Conservation (phyloP, 2,329 filamentous ascomycete species). For the Penicillium psychrosexuale region DNA sequence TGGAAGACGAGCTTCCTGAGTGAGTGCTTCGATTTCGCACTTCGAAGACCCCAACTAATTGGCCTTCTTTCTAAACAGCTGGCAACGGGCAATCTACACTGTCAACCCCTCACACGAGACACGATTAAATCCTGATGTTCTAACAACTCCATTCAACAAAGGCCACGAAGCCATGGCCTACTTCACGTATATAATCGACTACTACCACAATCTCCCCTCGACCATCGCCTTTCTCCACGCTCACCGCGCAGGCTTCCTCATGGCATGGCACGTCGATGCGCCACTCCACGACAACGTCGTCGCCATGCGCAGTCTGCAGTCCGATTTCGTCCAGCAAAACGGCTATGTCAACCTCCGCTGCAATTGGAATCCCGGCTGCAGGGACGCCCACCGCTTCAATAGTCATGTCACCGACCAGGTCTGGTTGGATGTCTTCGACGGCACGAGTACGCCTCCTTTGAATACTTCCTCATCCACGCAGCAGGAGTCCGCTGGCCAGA, state of each 20-base stretch:
- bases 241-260: conserved; percentile 48
- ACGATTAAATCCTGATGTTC: conserved; percentile 17
- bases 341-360: conserved; percentile 63
- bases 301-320: conserved; percentile 49
- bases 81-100: conserved; percentile 47
- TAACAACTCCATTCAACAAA: conserved; percentile 42
- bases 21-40: conserved; percentile 25
- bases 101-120: conserved; percentile 37
- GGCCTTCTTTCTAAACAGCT: conserved; percentile 27
- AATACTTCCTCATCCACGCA: conserved; percentile 22
- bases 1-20: conserved; percentile 45
- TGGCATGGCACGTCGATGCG: conserved; percentile 58
- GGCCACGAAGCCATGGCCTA: conserved; percentile 49
- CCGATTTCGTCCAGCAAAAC: conserved; percentile 50
- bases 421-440: conserved; percentile 39
- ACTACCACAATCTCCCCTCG: conserved; percentile 50
- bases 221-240: conserved; percentile 57
- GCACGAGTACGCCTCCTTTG: conserved; percentile 38
- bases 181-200: conserved; percentile 47
- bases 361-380: conserved; percentile 57
- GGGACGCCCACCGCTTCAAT: conserved; percentile 32
- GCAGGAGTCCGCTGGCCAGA: conserved; percentile 16
- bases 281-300: conserved; percentile 55
- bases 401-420: conserved; percentile 37
- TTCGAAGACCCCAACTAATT: not conserved